phyloP scores from a whole-genome alignment of 345 rosid species.

The Kandelia obovata region DNA sequence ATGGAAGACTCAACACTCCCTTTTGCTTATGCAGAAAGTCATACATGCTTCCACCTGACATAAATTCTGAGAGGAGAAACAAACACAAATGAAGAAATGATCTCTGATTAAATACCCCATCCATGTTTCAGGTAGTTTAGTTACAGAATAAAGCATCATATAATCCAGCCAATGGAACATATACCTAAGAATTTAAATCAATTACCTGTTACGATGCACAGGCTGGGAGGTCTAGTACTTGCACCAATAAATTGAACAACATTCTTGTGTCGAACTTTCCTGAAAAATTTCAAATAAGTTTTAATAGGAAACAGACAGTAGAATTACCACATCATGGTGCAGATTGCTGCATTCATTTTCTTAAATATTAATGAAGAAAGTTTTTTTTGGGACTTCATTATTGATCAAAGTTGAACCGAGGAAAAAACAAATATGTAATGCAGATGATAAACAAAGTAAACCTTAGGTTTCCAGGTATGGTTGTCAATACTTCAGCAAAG shows the following conservation, averaged over 20 bases:
- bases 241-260: conserved; percentile 64
- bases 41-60: conserved; percentile 68
- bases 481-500: too few relatives aligned
- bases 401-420: neutral
- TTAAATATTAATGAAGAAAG: neutral
- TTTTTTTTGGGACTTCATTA: neutral
- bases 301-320: neutral
- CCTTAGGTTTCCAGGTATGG: neutral
- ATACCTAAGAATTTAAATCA: neutral
- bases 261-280: conserved; percentile 63
- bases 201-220: conserved; percentile 59
- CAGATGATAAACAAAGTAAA: neutral
- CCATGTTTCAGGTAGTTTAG: neutral
- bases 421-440: neutral
- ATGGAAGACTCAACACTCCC: conserved; percentile 42
- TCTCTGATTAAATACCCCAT: neutral
- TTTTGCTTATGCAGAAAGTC: conserved; percentile 59
- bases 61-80: conserved; percentile 44
- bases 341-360: neutral
- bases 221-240: conserved; percentile 49
- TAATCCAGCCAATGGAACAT: neutral
- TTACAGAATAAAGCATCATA: neutral
- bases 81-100: neutral
- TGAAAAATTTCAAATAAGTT: conserved; percentile 19
- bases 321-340: neutral